phyloP scores from a whole-genome alignment of 768 basidiomycete genomes.

The Naematelia encephala region DNA sequence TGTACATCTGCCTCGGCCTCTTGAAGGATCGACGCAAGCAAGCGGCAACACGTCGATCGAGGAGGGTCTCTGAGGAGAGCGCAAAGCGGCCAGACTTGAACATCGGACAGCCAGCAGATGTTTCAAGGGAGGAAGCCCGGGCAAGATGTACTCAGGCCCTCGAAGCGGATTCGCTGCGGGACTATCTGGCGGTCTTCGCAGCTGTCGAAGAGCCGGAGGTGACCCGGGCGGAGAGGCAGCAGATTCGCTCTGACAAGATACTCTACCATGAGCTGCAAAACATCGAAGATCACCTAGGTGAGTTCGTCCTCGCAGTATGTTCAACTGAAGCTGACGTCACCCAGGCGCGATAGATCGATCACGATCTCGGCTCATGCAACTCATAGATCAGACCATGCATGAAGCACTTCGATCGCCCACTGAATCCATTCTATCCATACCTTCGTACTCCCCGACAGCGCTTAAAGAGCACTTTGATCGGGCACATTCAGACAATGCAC shows the following conservation, averaged over 20 bases:
- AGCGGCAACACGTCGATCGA: constrained; percentile 1
- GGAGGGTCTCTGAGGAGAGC: constrained; percentile 4
- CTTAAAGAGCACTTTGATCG: constrained; percentile 16
- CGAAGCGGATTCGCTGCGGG: too few species aligned
- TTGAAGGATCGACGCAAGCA: background rate
- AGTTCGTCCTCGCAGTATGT: background rate
- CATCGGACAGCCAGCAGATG: too few species aligned
- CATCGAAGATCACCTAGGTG: constrained; percentile 40
- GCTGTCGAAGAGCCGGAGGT: background rate
- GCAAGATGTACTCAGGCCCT: too few species aligned
- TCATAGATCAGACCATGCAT: constrained; percentile 31
- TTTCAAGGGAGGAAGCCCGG: too few species aligned
- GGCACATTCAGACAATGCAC: constrained; percentile 21
- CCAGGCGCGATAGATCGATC: constrained; percentile 26
- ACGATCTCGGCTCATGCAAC: constrained; percentile 19
- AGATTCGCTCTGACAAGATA: constrained; percentile 21
- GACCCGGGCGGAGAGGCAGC: background rate
- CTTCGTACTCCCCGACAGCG: constrained; percentile 14
- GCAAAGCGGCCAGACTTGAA: background rate
- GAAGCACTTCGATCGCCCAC: constrained; percentile 13
- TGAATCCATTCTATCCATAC: constrained; percentile 27
- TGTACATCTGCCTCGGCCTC: background rate
- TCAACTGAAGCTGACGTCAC: background rate
- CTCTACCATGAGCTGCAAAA: constrained; percentile 43
- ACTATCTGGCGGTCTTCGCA: background rate